These are phyloP conservation scores for Pythium aphanidermatum DNA, from an alignment of 352 stramenopile species.

Conservation along the genomic window DNA sequence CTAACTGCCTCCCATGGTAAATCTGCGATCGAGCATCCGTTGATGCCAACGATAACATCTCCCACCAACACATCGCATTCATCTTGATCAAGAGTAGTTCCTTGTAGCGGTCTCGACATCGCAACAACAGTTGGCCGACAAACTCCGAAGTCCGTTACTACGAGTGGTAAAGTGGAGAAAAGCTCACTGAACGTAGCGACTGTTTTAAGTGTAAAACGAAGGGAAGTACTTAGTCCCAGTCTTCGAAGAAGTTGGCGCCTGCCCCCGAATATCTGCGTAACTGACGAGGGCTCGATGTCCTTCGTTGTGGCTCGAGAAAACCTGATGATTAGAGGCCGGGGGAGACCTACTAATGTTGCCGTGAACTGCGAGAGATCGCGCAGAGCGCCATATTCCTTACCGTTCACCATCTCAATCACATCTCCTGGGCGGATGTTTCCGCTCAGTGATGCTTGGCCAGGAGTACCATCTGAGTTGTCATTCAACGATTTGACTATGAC, in stretches of 20 bases:
- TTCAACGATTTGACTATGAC: slow-evolving; percentile 82
- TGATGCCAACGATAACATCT: slow-evolving; percentile 60
- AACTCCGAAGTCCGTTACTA: too few species aligned
- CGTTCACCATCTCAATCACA: slow-evolving; percentile 70
- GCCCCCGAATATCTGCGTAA: too few species aligned
- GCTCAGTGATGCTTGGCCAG: slow-evolving; percentile 67
- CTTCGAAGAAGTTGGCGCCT: too few species aligned
- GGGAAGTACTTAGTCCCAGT: too few species aligned
- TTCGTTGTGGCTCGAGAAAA: slow-evolving; percentile 50
- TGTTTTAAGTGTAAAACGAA: too few species aligned
- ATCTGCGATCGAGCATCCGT: slow-evolving; percentile 32
- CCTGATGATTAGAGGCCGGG: slow-evolving; percentile 55
- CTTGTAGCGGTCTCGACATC: neutral
- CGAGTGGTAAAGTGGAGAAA: too few species aligned
- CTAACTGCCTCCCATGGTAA: slow-evolving; percentile 11
- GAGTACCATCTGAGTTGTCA: slow-evolving; percentile 47
- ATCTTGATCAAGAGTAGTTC: neutral
- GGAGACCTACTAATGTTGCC: slow-evolving; percentile 51
- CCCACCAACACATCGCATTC: slow-evolving; percentile 21
- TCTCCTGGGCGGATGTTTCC: slow-evolving; percentile 58
- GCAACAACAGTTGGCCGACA: slow-evolving; percentile 3
- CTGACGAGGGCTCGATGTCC: too few species aligned
- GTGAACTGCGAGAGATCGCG: slow-evolving; percentile 81
- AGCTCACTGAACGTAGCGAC: too few species aligned
- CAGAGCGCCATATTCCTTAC: slow-evolving; percentile 47